phyloP scores from a whole-genome alignment of 2,329 filamentous ascomycete genomes.

The Cladophialophora yegresii region DNA sequence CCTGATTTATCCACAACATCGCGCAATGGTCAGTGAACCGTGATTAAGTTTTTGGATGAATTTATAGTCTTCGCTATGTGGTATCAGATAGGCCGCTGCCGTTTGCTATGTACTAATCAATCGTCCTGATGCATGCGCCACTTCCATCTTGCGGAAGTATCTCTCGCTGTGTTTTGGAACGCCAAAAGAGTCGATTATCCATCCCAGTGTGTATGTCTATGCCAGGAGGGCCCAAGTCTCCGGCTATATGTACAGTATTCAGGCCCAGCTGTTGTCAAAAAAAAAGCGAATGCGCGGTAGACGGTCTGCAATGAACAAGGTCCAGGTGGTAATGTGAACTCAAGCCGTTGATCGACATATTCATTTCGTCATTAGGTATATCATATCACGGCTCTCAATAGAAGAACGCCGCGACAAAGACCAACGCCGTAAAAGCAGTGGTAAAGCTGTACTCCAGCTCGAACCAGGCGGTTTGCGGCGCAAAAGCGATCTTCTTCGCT shows the following conservation, averaged over 20 bases:
- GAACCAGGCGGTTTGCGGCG: slow-evolving; percentile 58
- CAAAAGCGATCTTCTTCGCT: slow-evolving; percentile 60
- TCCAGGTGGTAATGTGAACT: slow-evolving; percentile 8
- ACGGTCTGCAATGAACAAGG: neutral
- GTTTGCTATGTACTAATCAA: neutral
- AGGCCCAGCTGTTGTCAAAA: slow-evolving; percentile 2
- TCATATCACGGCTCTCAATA: slow-evolving; percentile 9
- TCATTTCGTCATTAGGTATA: slow-evolving; percentile 18
- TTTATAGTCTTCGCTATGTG: neutral
- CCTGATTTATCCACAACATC: neutral
- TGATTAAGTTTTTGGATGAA: neutral
- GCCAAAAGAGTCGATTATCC: slow-evolving; percentile 9
- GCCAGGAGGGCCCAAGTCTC: neutral
- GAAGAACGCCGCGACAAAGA: slow-evolving; percentile 23
- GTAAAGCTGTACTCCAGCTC: slow-evolving; percentile 58
- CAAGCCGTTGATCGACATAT: slow-evolving; percentile 17
- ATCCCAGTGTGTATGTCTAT: slow-evolving; percentile 4
- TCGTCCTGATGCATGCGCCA: neutral
- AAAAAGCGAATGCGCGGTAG: neutral
- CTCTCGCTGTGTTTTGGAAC: neutral
- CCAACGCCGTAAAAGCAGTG: slow-evolving; percentile 50
- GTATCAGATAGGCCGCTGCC: slow-evolving; percentile 1
- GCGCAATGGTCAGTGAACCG: neutral
- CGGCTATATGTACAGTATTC: slow-evolving; percentile 4
- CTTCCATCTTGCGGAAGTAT: neutral